Conservation (phyloP, 345 rosid genomes). For the Eucalyptus cladocalyx region DNA sequence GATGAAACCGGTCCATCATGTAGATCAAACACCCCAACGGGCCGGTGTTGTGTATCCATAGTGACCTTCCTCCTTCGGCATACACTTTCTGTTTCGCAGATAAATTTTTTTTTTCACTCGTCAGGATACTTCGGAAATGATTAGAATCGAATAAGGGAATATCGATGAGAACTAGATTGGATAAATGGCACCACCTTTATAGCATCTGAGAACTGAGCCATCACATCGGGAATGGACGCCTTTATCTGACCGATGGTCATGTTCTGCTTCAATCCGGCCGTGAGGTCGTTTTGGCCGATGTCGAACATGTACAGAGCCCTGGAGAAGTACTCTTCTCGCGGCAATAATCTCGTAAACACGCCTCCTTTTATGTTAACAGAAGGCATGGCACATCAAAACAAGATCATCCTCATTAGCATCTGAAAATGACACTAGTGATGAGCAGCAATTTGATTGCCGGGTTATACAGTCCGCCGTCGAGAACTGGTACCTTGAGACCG, state of each 20-base stretch:
- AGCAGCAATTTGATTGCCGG: not conserved
- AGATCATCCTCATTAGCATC: not conserved
- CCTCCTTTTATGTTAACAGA: constrained; percentile 7
- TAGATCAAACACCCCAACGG: constrained; percentile 77
- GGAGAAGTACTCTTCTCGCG: constrained; percentile 25
- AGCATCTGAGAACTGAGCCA: constrained; percentile 15
- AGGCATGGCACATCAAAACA: not conserved
- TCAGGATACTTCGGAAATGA: not conserved
- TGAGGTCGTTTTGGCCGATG: constrained; percentile 71
- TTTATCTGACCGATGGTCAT: constrained; percentile 47
- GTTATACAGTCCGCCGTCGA: not conserved
- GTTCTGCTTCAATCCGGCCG: constrained; percentile 49
- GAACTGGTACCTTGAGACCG: constrained; percentile 22
- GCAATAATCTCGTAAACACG: constrained; percentile 28
- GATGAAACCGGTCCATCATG: constrained; percentile 30
- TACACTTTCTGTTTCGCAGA: constrained; percentile 26
- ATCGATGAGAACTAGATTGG: not conserved
- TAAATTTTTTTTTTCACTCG: not conserved
- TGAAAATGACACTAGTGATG: not conserved
- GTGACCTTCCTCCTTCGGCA: constrained; percentile 54
- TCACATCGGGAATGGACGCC: constrained; percentile 42
- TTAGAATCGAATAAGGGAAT: not conserved
- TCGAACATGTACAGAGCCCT: constrained; percentile 46
- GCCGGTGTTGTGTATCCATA: constrained; percentile 79
- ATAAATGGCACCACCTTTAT: constrained; percentile 18